Evolutionary conservation across 176 grass and related monocot genomes (phyloP).

Genomic region (Pontederia paniculata): DNA sequence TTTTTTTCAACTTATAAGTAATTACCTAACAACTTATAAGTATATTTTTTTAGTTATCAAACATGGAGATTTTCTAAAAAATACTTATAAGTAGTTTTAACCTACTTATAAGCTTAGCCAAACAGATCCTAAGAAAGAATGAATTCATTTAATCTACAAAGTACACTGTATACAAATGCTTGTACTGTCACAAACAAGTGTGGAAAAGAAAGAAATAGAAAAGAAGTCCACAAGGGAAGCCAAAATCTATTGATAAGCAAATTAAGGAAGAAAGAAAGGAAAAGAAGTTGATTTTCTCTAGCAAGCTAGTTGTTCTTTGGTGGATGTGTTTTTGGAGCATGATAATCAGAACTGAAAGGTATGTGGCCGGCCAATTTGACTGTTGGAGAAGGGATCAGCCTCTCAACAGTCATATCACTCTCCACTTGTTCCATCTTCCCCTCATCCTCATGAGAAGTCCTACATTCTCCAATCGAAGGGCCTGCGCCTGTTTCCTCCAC

Average conservation of each 20-base stretch:
- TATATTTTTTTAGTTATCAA: too few species aligned
- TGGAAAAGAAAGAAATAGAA: background rate
- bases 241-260: background rate
- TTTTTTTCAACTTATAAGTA: too few species aligned
- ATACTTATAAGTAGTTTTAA: too few species aligned
- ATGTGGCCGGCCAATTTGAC: conserved; percentile 1
- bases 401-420: conserved; percentile 1
- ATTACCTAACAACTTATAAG: too few species aligned
- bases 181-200: background rate
- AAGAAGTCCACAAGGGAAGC: too few species aligned
- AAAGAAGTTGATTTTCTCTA: background rate
- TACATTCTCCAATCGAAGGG: conserved; percentile 10
- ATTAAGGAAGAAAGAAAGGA: background rate
- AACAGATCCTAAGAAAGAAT: too few species aligned
- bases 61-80: too few species aligned
- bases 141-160: too few species aligned
- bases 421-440: background rate
- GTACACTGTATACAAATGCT: conserved; percentile 7
- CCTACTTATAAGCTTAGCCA: too few species aligned
- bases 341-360: conserved; percentile 20
- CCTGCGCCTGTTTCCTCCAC: conserved; percentile 14
- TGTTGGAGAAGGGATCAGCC: background rate
- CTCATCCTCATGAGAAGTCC: background rate
- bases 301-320: conserved; percentile 17
- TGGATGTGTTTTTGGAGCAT: conserved; percentile 15